Percentiles rank a stretch among this genome's conserved stretches.
These are phyloP conservation scores for Gomphus sp. DNA, from an alignment of 1,284 basidiomycete species.

Conservation along the genomic window DNA sequence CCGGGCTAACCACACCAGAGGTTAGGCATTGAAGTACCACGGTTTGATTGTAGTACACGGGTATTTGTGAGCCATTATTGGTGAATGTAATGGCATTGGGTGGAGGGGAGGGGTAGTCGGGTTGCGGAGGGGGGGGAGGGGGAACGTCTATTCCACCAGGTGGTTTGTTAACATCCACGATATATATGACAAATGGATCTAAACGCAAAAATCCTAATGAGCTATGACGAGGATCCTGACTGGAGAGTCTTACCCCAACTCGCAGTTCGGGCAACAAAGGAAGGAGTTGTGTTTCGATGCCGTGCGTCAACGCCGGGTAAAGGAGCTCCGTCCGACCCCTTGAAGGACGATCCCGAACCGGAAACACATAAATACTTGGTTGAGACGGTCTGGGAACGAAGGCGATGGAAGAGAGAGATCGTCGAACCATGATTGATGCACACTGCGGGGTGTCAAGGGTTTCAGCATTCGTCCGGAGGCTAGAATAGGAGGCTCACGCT, in stretches of 20 bases:
- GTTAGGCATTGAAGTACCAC: constrained; percentile 92
- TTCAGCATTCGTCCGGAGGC: constrained; percentile 13
- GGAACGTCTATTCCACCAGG: constrained; percentile 65
- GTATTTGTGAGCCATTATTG: constrained; percentile 67
- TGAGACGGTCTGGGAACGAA: constrained; percentile 89
- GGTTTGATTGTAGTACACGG: constrained; percentile 94
- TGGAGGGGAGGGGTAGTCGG: constrained; percentile 83
- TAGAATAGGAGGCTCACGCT: constrained; percentile 51
- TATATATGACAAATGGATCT: constrained; percentile 96
- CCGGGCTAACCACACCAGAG: constrained; percentile 87
- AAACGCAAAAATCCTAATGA: constrained; percentile 15
- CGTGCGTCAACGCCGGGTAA: constrained; percentile 75
- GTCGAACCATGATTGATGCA: constrained; percentile 95
- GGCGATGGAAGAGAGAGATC: constrained; percentile 89
- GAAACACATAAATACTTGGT: constrained; percentile 95
- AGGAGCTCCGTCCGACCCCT: constrained; percentile 81
- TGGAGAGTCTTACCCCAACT: constrained; percentile 58
- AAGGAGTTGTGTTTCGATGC: constrained; percentile 61
- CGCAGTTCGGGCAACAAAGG: constrained; percentile 77
- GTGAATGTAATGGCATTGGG: constrained; percentile 81
- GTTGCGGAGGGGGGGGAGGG: constrained; percentile 68
- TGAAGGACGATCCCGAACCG: constrained; percentile 81
- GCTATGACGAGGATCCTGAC: constrained; percentile 11
- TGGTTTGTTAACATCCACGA: constrained; percentile 78
- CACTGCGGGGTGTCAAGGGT: constrained; percentile 35